phyloP scores from a whole-genome alignment of 2,329 filamentous ascomycete genomes.

The Cytospora piceicola region DNA sequence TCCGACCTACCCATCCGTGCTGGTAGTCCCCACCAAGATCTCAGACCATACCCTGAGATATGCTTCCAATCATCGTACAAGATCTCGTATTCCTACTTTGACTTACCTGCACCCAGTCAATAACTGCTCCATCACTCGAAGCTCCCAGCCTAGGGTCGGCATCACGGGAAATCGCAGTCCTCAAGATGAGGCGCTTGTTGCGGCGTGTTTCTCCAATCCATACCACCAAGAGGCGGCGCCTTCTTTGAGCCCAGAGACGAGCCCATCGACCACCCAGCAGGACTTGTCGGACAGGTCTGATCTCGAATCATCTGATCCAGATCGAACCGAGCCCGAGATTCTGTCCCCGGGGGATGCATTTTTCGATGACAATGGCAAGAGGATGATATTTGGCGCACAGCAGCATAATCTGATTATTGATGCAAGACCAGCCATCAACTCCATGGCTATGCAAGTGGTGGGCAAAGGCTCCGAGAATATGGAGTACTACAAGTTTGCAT shows the following conservation, averaged over 20 bases:
- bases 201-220: conserved; percentile 85
- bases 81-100: conserved; percentile 83
- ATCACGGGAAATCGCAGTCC: conserved; percentile 87
- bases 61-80: conserved; percentile 84
- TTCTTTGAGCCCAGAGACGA: conserved; percentile 41
- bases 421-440: conserved; percentile 91
- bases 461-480: conserved; percentile 96
- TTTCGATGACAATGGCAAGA: conserved; percentile 63
- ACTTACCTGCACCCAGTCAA: conserved; percentile 97
- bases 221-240: conserved; percentile 46
- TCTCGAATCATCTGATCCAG: conserved; percentile 52
- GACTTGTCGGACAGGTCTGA: conserved; percentile 61
- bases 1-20: conserved; percentile 83
- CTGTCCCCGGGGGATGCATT: conserved; percentile 55
- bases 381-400: conserved; percentile 84
- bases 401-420: conserved; percentile 95
- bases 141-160: conserved; percentile 88
- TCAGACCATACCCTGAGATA: conserved; percentile 98
- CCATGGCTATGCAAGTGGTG: conserved; percentile 89
- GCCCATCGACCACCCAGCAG: conserved; percentile 54
- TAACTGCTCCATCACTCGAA: conserved; percentile 94
- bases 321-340: conserved; percentile 67
- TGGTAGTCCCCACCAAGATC: conserved; percentile 85
- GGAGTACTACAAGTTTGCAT: conserved; percentile 92
- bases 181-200: conserved; percentile 92